These are phyloP conservation scores for Leptomonas pyrrhocoris DNA, from an alignment of 208 protist species.

Conservation along the genomic window DNA sequence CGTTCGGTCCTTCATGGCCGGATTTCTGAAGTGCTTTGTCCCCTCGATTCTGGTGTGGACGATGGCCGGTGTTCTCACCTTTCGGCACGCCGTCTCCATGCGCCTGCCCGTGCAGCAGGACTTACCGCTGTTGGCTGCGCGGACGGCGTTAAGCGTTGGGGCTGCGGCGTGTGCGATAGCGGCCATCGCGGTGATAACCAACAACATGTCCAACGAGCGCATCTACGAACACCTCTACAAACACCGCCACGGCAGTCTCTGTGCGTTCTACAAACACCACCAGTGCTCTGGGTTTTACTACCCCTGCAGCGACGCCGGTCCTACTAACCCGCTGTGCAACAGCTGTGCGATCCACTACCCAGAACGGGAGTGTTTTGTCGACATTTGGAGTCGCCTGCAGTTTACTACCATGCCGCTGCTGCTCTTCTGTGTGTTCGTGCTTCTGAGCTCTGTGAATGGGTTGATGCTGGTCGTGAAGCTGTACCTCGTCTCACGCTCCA, in stretches of 20 bases:
- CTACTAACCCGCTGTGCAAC: conserved; percentile 1
- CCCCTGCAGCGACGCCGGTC: not conserved
- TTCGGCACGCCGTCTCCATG: conserved; percentile 39
- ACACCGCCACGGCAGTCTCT: not conserved
- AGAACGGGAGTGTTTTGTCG: conserved; percentile 2
- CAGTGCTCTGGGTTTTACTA: conserved; percentile 12
- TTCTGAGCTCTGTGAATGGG: conserved; percentile 4
- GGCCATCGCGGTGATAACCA: not conserved
- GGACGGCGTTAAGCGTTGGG: not conserved
- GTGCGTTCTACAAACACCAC: conserved; percentile 14
- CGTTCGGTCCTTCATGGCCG: not conserved
- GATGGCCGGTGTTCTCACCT: not conserved
- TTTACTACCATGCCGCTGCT: conserved; percentile 8
- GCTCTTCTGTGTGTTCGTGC: conserved; percentile 16
- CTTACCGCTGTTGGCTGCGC: not conserved
- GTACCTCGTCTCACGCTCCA: not conserved
- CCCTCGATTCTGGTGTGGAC: conserved; percentile 15
- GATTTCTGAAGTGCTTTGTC: not conserved
- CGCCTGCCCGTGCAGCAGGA: conserved; percentile 33
- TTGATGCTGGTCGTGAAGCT: conserved; percentile 14
- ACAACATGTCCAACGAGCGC: not conserved
- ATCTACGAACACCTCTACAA: conserved; percentile 4
- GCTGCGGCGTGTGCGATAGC: conserved; percentile 21
- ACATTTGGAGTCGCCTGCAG: not conserved
- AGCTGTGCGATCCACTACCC: not conserved